These are phyloP conservation scores for Tylopilus sp. DNA, from an alignment of 1,284 basidiomycete species.

Conservation along the genomic window DNA sequence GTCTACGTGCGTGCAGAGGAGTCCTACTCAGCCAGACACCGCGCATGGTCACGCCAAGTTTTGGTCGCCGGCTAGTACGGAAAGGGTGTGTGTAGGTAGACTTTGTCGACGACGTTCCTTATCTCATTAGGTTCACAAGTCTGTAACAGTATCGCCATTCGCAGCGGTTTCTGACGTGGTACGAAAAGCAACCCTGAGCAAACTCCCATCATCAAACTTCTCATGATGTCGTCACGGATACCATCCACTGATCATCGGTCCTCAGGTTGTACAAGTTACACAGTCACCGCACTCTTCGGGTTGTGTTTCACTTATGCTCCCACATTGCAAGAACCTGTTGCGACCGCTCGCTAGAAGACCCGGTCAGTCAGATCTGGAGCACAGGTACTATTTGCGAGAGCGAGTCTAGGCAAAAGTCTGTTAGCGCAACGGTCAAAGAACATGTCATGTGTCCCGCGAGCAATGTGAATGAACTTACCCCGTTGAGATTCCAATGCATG, in stretches of 20 bases:
- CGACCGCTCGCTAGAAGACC: not conserved
- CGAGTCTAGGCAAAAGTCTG: not conserved
- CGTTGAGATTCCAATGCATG: not conserved
- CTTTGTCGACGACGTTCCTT: not conserved
- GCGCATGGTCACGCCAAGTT: constrained; percentile 18
- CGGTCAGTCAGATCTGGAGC: not conserved
- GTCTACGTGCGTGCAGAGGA: not conserved
- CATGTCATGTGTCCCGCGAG: not conserved
- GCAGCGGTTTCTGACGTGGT: too few relatives aligned
- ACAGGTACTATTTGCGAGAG: too few relatives aligned
- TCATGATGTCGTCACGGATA: not conserved
- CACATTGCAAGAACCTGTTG: not conserved
- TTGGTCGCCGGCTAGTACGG: constrained; percentile 5
- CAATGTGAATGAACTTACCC: not conserved
- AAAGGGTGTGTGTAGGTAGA: too few relatives aligned
- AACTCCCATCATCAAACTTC: not conserved
- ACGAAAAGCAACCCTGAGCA: too few relatives aligned
- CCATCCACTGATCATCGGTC: not conserved
- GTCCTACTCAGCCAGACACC: not conserved
- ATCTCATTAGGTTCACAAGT: not conserved
- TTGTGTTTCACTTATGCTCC: not conserved
- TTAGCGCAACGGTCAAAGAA: not conserved
- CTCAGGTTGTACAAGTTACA: too few relatives aligned
- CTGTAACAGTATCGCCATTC: too few relatives aligned
- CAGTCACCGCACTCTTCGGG: not conserved